phyloP scores from a whole-genome alignment of 2,329 filamentous ascomycete genomes.

The Aspergillus aculeatus region DNA sequence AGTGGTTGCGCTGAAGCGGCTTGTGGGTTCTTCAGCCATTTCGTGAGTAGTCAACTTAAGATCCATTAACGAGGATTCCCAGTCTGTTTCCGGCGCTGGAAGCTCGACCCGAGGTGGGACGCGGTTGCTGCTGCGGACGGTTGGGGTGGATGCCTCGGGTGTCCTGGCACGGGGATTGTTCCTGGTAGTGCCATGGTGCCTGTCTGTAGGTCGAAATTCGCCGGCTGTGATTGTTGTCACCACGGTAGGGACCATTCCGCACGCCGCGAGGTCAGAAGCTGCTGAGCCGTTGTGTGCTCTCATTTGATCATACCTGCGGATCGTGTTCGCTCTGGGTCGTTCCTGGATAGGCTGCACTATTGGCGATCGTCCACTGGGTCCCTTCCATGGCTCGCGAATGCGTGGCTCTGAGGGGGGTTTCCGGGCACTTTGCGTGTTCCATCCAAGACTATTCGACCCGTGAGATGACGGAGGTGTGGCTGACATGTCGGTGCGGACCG shows the following conservation, averaged over 20 bases:
- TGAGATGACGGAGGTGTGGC: slow-evolving; percentile 28
- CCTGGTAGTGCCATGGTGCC: slow-evolving; percentile 24
- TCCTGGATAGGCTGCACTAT: slow-evolving; percentile 66
- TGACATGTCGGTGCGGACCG: slow-evolving; percentile 25
- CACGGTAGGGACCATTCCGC: slow-evolving; percentile 28
- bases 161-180: slow-evolving; percentile 32
- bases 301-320: slow-evolving; percentile 21
- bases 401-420: slow-evolving; percentile 35
- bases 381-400: slow-evolving; percentile 62
- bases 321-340: slow-evolving; percentile 49
- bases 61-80: slow-evolving; percentile 33
- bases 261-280: slow-evolving; percentile 28
- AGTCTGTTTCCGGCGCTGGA: slow-evolving; percentile 26
- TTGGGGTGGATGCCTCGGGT: slow-evolving; percentile 10
- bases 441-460: slow-evolving; percentile 29
- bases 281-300: slow-evolving; percentile 27
- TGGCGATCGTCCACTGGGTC: slow-evolving; percentile 66
- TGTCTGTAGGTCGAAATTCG: slow-evolving; percentile 14
- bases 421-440: slow-evolving; percentile 39
- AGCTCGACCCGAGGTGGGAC: slow-evolving; percentile 25
- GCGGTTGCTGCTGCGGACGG: slow-evolving; percentile 14
- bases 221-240: slow-evolving; percentile 37
- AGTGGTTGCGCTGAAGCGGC: slow-evolving; percentile 65
- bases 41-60: slow-evolving; percentile 37
- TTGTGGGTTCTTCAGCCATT: slow-evolving; percentile 52